Evolutionary conservation across 164 flowering plant genomes (phyloP), one percentile per base, ranked within the genome.

Genomic region (Magnolia officinalis): DNA sequence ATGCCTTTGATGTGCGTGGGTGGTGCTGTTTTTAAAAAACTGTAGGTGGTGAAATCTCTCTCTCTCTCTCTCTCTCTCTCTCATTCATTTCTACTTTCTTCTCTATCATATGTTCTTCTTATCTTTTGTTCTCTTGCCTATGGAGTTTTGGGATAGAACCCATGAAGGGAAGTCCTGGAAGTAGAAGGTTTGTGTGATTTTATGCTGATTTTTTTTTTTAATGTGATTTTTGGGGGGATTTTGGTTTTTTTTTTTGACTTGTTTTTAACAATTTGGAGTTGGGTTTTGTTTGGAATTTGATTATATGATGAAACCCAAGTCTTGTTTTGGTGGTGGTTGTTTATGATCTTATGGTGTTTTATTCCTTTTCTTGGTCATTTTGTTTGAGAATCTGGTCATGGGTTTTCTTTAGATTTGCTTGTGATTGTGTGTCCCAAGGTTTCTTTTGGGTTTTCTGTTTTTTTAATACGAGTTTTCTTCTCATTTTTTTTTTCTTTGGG

Each of bases 1-100:
- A 89, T 89, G 88, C 91, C 89, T 77, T 82, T 87, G 90, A 88
- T 84, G 83, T 85, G 81, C 83, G 90, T 88, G 92, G 87, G 89
- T 89, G 90, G 92, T 89, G 88, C 83, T 86, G 78, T 75, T 87
- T 84, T 74, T 50, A 52, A 21, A 16, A 37, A 29, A 55, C 55
- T 74, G 50, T 67, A 70, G 67, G 71, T 58, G 55, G 21, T 13
- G 63, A 51, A 19, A 13, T 75, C 72, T 75, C 72, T 72, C 49
- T 66, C 21, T 31, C 66, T 75, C 50, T 69, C 77, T 73, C 59
- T 58, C 21, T 14, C 11, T 6, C 26, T 45, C 75, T 75, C 64
- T 71, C 37, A 50, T 50, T 6, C 61, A 51, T 64, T 68, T 61
- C 63, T 55, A 51, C 72, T 82, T 63, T 75, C 50, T 50, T 67